A percentile compares a stretch with the other conserved stretches of the same genome.
These are phyloP conservation scores for Atkinsonella texensis DNA, from an alignment of 2,329 filamentous ascomycete genomes.

Conservation along the genomic window DNA sequence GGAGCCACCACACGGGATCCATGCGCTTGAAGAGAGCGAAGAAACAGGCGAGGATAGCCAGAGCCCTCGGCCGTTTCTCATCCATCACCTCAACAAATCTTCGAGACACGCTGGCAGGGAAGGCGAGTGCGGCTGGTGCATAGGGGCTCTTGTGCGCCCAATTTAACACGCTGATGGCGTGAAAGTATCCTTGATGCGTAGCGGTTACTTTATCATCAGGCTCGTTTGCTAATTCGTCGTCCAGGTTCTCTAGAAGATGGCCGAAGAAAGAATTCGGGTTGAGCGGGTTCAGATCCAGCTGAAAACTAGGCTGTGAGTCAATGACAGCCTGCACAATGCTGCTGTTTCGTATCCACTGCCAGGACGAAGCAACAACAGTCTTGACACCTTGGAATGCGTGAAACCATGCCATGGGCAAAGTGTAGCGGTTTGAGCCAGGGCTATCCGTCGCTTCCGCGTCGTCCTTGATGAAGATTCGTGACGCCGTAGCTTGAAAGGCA, in stretches of 20 bases:
- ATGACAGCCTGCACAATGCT: constrained; percentile 48
- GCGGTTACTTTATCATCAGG: constrained; percentile 17
- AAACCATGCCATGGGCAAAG: constrained; percentile 51
- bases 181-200: constrained; percentile 43
- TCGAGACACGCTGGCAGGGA: constrained; percentile 52
- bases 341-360: constrained; percentile 50
- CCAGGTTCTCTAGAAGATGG: constrained; percentile 43
- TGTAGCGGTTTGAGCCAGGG: constrained; percentile 34
- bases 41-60: constrained; percentile 54
- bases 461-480: constrained; percentile 49
- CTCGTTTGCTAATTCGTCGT: constrained; percentile 38
- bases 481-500: constrained; percentile 53
- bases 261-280: constrained; percentile 46
- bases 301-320: constrained; percentile 50
- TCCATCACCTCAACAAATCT: constrained; percentile 49
- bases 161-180: constrained; percentile 53
- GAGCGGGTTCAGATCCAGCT: constrained; percentile 43
- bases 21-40: constrained; percentile 53
- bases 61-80: constrained; percentile 45
- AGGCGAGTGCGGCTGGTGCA: constrained; percentile 45
- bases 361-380: constrained; percentile 50
- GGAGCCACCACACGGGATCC: constrained; percentile 56
- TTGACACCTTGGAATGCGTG: constrained; percentile 58
- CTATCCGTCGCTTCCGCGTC: constrained; percentile 27
- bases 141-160: constrained; percentile 52